phyloP scores from a whole-genome alignment of 257 asterid genomes.

The Ligustrum vulgare region DNA sequence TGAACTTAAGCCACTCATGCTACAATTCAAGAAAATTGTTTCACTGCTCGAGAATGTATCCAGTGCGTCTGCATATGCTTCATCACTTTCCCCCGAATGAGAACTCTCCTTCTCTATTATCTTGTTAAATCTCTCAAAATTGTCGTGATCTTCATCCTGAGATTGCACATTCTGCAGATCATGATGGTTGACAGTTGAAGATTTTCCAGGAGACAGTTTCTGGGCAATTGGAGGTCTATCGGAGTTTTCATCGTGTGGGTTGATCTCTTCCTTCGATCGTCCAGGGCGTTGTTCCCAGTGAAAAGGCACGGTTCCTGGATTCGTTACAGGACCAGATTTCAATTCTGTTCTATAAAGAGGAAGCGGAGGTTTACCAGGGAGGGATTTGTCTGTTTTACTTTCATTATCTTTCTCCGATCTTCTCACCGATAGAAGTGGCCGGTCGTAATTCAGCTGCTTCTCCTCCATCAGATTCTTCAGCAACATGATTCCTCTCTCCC shows the following conservation, averaged over 20 bases:
- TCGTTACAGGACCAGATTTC: constrained; percentile 72
- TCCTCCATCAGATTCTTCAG: constrained; percentile 56
- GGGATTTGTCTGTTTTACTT: constrained; percentile 19
- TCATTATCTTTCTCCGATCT: constrained; percentile 34
- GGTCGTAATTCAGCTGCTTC: constrained; percentile 59
- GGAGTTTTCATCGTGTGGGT: constrained; percentile 7
- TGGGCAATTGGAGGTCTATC: constrained; percentile 47
- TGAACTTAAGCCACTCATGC: constrained; percentile 65
- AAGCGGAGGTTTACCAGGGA: constrained; percentile 37
- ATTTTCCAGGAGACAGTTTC: constrained; percentile 65
- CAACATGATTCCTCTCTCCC: constrained; percentile 19
- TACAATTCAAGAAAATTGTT: constrained; percentile 70
- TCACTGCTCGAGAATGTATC: constrained; percentile 70
- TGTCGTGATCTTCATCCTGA: constrained; percentile 24
- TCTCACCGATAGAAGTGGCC: constrained; percentile 70
- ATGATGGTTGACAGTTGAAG: constrained; percentile 29
- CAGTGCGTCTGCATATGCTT: constrained; percentile 62
- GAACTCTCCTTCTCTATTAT: constrained; percentile 27
- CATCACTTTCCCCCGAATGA: constrained; percentile 52
- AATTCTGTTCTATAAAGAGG: constrained; percentile 57
- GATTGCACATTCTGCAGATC: constrained; percentile 9
- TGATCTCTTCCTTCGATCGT: constrained; percentile 49
- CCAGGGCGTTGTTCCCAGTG: constrained; percentile 81
- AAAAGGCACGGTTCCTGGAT: constrained; percentile 72
- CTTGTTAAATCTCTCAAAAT: constrained; percentile 29